Evolutionary conservation across 202 grass and related monocot genomes (phyloP).

Genomic region (Schoenoplectus tabernaemontani): DNA sequence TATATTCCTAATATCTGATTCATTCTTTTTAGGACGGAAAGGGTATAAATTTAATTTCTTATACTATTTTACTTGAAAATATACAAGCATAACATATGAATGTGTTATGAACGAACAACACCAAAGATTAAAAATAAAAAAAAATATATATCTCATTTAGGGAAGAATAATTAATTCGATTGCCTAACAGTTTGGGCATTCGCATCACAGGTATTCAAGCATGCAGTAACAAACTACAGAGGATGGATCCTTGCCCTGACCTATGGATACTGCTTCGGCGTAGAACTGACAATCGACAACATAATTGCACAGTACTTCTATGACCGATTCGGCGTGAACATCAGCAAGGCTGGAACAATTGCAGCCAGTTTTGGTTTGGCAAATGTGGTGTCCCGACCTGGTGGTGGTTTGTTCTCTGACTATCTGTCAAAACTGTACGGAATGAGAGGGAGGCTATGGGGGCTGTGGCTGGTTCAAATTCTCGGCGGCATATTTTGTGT

Average conservation of each 20-base stretch:
- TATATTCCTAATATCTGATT: too few relatives aligned
- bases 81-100: too few relatives aligned
- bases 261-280: constrained; percentile 91
- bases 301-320: constrained; percentile 89
- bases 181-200: neutral
- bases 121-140: too few relatives aligned
- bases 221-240: constrained; percentile 68
- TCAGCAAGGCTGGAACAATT: constrained; percentile 56
- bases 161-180: too few relatives aligned
- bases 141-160: too few relatives aligned
- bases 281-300: constrained; percentile 83
- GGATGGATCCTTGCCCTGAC: constrained; percentile 80
- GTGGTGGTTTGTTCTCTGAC: constrained; percentile 65
- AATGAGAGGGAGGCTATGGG: constrained; percentile 84
- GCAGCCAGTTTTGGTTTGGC: constrained; percentile 89
- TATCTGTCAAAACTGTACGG: constrained; percentile 48
- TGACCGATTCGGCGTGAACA: constrained; percentile 69
- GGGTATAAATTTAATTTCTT: neutral
- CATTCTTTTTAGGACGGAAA: neutral
- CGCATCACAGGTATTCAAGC: constrained; percentile 30
- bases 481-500: constrained; percentile 58
- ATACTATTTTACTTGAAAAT: neutral
- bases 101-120: too few relatives aligned
- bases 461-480: constrained; percentile 69
- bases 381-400: constrained; percentile 67